Conservation (phyloP, 805 yeast species). For the Candida corydali region DNA sequence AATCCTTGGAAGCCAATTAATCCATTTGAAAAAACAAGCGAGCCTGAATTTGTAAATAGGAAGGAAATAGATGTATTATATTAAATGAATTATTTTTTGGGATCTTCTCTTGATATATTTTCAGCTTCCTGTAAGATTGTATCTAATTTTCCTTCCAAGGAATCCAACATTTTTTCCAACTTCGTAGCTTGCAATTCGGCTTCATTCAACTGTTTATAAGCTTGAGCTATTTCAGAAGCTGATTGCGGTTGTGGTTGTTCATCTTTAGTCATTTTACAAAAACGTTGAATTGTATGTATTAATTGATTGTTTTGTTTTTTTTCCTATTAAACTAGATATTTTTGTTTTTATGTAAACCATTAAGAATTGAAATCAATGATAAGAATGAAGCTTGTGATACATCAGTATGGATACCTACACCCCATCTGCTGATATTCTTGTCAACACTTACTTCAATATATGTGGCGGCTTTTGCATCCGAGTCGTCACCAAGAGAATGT, state of each 20-base stretch:
- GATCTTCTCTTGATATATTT: slow-evolving; percentile 12
- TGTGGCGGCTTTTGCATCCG: slow-evolving; percentile 73
- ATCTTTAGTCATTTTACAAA: slow-evolving; percentile 4
- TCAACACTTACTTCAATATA: slow-evolving; percentile 43
- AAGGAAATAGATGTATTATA: slow-evolving; percentile 11
- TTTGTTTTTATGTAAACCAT: slow-evolving; percentile 30
- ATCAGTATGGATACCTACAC: slow-evolving; percentile 89
- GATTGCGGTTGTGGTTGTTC: neutral
- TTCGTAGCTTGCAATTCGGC: slow-evolving; percentile 63
- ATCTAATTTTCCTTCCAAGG: slow-evolving; percentile 62
- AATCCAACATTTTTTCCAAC: slow-evolving; percentile 62
- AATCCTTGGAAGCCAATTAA: slow-evolving; percentile 70
- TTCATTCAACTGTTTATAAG: slow-evolving; percentile 57
- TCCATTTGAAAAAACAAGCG: slow-evolving; percentile 58
- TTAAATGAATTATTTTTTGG: neutral
- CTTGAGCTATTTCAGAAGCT: slow-evolving; percentile 43
- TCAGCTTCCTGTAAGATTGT: slow-evolving; percentile 48
- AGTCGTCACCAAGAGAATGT: slow-evolving; percentile 74
- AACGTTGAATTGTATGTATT: neutral
- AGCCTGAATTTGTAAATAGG: slow-evolving; percentile 48
- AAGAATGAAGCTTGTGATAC: slow-evolving; percentile 80
- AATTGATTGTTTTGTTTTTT: neutral
- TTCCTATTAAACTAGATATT: slow-evolving; percentile 4
- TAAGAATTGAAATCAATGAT: slow-evolving; percentile 63
- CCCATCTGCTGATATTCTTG: slow-evolving; percentile 58